Conservation (phyloP, 1,284 basidiomycete genomes). For the Termitomyces sp. region DNA sequence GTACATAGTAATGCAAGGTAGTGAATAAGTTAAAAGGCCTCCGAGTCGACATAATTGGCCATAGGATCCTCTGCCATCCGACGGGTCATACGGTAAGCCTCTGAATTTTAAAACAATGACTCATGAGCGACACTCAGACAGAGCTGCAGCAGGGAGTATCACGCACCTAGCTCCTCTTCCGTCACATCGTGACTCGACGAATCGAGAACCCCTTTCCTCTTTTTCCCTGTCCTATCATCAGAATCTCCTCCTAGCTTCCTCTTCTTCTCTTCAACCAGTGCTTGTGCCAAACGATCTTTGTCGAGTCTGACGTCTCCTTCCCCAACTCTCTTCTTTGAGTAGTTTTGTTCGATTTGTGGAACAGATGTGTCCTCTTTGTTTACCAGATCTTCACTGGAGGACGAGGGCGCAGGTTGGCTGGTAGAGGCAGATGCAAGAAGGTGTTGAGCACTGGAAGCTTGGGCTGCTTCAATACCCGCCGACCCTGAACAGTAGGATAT, state of each 20-base stretch:
- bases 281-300: slow-evolving; percentile 60
- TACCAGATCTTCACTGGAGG: slow-evolving; percentile 29
- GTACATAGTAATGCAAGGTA: not conserved
- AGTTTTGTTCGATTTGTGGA: slow-evolving; percentile 46
- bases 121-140: slow-evolving; percentile 9
- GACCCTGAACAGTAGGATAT: slow-evolving; percentile 91
- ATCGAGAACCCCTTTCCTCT: slow-evolving; percentile 44
- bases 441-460: slow-evolving; percentile 65
- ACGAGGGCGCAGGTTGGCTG: slow-evolving; percentile 14
- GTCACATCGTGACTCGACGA: slow-evolving; percentile 69
- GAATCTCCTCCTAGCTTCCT: slow-evolving; percentile 61
- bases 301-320: slow-evolving; percentile 75
- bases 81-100: slow-evolving; percentile 78
- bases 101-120: slow-evolving; percentile 43
- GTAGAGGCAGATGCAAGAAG: slow-evolving; percentile 48
- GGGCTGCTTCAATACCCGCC: slow-evolving; percentile 79
- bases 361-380: slow-evolving; percentile 53
- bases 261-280: slow-evolving; percentile 78
- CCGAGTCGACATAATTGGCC: slow-evolving; percentile 72
- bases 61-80: slow-evolving; percentile 79
- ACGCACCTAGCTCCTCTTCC: slow-evolving; percentile 87
- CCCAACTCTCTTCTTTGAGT: slow-evolving; percentile 66
- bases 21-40: slow-evolving; percentile 3
- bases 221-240: slow-evolving; percentile 56
- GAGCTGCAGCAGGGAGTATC: slow-evolving; percentile 1